Percentiles rank a stretch among this genome's conserved stretches.
phyloP scores from a whole-genome alignment of 257 asterid genomes.

The Nicotiana undulata region DNA sequence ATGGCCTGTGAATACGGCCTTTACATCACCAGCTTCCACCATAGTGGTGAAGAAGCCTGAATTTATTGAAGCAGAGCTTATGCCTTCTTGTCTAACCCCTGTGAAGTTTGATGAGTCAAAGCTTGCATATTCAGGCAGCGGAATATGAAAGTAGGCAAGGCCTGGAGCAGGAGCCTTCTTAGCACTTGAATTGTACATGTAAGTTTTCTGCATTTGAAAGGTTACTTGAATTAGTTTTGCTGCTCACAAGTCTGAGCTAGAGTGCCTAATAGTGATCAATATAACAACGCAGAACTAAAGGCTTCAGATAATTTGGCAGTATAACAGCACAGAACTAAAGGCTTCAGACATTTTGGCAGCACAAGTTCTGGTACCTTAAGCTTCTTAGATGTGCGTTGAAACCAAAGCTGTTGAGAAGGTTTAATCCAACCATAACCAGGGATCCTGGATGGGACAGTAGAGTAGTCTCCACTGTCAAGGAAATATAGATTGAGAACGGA shows the following conservation, averaged over 20 bases:
- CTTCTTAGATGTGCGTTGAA: constrained; percentile 49
- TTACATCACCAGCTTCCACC: constrained; percentile 84
- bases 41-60: constrained; percentile 84
- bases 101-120: constrained; percentile 75
- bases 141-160: constrained; percentile 88
- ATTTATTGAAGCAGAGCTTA: constrained; percentile 75
- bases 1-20: constrained; percentile 88
- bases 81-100: constrained; percentile 77
- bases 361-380: constrained; percentile 54
- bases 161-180: constrained; percentile 70
- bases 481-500: constrained; percentile 80
- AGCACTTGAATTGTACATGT: constrained; percentile 51
- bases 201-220: constrained; percentile 40
- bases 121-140: constrained; percentile 76
- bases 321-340: background rate
- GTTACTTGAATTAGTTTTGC: background rate
- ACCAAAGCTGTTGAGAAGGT: constrained; percentile 91
- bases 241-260: background rate
- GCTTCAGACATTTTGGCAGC: background rate
- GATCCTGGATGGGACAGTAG: constrained; percentile 54
- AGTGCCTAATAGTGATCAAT: background rate
- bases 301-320: background rate
- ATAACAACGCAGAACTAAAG: background rate
- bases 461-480: constrained; percentile 91
- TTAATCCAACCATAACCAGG: constrained; percentile 93